These are phyloP conservation scores for Talaromyces sp. DNA, from an alignment of 2,329 filamentous ascomycete genomes.

Conservation along the genomic window DNA sequence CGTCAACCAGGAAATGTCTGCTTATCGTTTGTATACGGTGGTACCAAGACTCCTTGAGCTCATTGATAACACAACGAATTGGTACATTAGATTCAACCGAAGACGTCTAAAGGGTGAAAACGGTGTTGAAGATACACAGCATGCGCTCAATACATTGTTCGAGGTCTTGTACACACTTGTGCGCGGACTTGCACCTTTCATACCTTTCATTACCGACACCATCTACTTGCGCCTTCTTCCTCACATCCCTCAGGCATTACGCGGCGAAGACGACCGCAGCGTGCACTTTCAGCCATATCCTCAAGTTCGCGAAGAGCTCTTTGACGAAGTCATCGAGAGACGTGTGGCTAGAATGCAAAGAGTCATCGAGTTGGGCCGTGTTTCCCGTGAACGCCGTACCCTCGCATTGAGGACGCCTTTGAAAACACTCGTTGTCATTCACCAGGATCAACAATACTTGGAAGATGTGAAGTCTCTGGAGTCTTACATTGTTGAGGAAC, in stretches of 20 bases:
- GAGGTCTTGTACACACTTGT: constrained; percentile 89
- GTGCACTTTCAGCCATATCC: constrained; percentile 93
- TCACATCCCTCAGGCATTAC: constrained; percentile 71
- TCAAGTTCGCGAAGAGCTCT: constrained; percentile 81
- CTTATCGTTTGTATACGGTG: constrained; percentile 81
- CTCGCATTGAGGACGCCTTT: constrained; percentile 88
- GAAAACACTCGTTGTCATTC: constrained; percentile 84
- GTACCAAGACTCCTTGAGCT: constrained; percentile 77
- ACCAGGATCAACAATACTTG: constrained; percentile 76
- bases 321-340: constrained; percentile 80
- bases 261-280: constrained; percentile 71
- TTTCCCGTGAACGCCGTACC: constrained; percentile 78
- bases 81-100: constrained; percentile 95
- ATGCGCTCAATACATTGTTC: constrained; percentile 90
- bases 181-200: constrained; percentile 87
- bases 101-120: constrained; percentile 87
- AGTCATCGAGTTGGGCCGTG: constrained; percentile 85
- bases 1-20: constrained; percentile 86
- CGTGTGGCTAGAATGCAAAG: constrained; percentile 88
- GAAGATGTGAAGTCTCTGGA: constrained; percentile 82
- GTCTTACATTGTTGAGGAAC: constrained; percentile 84
- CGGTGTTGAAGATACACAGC: constrained; percentile 77
- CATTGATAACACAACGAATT: constrained; percentile 96
- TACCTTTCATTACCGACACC: constrained; percentile 89
- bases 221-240: constrained; percentile 83